Base-by-base conservation (phyloP, 2,329 filamentous ascomycete species). In the Xylaria sp. region DNA sequence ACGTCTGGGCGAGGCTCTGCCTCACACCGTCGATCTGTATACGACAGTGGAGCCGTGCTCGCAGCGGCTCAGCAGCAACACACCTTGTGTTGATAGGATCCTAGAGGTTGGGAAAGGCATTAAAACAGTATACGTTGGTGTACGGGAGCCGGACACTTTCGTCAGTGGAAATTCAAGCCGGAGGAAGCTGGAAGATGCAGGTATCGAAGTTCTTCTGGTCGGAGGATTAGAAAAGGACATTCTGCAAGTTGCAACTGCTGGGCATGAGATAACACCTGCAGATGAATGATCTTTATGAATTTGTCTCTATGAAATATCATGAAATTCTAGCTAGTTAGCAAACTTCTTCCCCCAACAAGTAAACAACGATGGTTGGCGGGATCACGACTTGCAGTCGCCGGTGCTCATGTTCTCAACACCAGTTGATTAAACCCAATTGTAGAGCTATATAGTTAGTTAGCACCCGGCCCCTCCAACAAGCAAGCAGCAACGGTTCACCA, bases 31-130 rank as follows among this genome's bases (percentile, higher is more conserved):
- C 1, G 85, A 88, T 3, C 85, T 99, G 12, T 98, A 98, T 80
- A 98, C 97, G 0, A 98, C 94, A 0, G 93, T 99, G 85, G 96
- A 96, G 79, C 93, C 93, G 0, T 97, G 93, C 78, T 91, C 88
- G 61, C 84, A 90, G 74, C 85, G 93, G 47, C 82, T 93, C 60
- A 93, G 90, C 74, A 92, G 92, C 3, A 94, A 94, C 75, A 75
- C 88, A 62, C 86, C 92, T 0, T 97, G 96, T 75, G 92, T 93
- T 7, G 89, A 97, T 74, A 85, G 95, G 61, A 92, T 99, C 27
- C 81, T 97, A 48, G 82, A 83, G 7, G 83, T 91, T 21, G 83
- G 82, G 12, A 81, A 80, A 0, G 88, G 85, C 50, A 92, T 98
- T 64, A 86, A 85, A 69, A 92, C 88, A 55, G 93, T 99, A 4